Evolutionary conservation across 2,329 filamentous ascomycete species (phyloP).

Genomic region (Fusarium sp.): DNA sequence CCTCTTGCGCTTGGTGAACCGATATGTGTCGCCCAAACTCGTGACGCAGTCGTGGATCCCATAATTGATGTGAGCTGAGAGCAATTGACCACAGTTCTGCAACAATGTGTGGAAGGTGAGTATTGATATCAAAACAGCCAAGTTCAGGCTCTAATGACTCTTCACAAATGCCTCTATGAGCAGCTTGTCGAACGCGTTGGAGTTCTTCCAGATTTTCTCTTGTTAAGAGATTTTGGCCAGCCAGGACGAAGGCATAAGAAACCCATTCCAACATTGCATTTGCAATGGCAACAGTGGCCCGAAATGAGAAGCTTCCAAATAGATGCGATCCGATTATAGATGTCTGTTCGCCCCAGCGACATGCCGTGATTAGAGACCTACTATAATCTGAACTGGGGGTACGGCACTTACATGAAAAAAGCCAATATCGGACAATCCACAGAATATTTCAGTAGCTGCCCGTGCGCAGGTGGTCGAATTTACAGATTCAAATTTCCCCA

Average conservation of each 20-base stretch:
- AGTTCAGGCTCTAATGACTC: neutral
- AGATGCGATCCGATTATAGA: neutral
- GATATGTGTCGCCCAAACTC: neutral
- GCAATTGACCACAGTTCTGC: neutral
- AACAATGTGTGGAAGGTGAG: neutral
- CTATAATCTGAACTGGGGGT: neutral
- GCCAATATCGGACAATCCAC: neutral
- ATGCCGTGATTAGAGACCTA: neutral
- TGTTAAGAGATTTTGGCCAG: neutral
- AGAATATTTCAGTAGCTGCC: neutral
- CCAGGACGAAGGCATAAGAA: neutral
- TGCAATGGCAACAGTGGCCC: neutral
- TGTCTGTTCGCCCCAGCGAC: neutral
- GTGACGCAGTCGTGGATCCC: neutral
- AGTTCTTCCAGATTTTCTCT: neutral
- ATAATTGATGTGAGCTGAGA: neutral
- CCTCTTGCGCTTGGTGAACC: neutral
- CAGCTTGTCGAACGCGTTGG: neutral
- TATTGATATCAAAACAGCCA: neutral
- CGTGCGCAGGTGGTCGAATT: neutral
- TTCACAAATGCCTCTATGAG: neutral
- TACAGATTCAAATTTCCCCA: neutral
- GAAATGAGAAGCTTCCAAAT: neutral
- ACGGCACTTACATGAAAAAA: neutral
- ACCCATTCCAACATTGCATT: neutral